Percentiles rank a stretch among this genome's conserved stretches.
These are phyloP conservation scores for Alternaria incomplexa DNA, from an alignment of 2,329 filamentous ascomycete genomes.

Conservation along the genomic window DNA sequence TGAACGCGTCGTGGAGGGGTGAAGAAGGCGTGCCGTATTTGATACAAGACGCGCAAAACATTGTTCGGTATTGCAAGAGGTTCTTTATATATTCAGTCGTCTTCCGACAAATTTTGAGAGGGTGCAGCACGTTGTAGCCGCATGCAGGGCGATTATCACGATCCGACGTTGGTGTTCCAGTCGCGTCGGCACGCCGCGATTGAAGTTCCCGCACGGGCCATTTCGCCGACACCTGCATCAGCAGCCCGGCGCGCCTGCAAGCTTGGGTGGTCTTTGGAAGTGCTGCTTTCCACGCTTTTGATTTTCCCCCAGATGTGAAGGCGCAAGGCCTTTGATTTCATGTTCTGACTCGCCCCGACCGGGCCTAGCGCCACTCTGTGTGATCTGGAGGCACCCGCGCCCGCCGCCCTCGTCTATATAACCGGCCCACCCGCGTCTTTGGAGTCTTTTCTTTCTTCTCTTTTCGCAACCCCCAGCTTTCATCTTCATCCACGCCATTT, in stretches of 20 bases:
- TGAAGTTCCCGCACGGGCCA: slow-evolving; percentile 18
- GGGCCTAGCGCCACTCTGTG: slow-evolving; percentile 31
- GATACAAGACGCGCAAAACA: neutral
- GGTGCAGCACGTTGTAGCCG: neutral
- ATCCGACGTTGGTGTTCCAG: slow-evolving; percentile 6
- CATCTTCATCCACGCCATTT: slow-evolving; percentile 9
- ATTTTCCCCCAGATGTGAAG: slow-evolving; percentile 23
- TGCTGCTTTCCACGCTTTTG: slow-evolving; percentile 28
- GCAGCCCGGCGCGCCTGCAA: slow-evolving; percentile 6
- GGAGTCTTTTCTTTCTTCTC: slow-evolving; percentile 15
- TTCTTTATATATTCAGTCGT: fast-evolving
- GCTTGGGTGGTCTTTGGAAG: slow-evolving; percentile 13
- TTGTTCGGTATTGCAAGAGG: neutral
- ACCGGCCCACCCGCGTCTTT: slow-evolving; percentile 17
- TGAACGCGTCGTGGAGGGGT: neutral
- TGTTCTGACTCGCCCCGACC: slow-evolving; percentile 26
- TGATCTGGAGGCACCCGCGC: slow-evolving; percentile 36
- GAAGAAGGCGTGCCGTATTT: neutral
- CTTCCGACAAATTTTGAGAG: neutral
- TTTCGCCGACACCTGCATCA: neutral
- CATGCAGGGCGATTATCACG: neutral
- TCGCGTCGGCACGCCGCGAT: slow-evolving; percentile 2
- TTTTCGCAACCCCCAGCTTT: slow-evolving; percentile 23
- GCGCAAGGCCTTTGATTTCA: slow-evolving; percentile 21
- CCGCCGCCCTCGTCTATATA: slow-evolving; percentile 29